Conservation (phyloP, 352 stramenopile species). For the Globisporangium spinosum region DNA sequence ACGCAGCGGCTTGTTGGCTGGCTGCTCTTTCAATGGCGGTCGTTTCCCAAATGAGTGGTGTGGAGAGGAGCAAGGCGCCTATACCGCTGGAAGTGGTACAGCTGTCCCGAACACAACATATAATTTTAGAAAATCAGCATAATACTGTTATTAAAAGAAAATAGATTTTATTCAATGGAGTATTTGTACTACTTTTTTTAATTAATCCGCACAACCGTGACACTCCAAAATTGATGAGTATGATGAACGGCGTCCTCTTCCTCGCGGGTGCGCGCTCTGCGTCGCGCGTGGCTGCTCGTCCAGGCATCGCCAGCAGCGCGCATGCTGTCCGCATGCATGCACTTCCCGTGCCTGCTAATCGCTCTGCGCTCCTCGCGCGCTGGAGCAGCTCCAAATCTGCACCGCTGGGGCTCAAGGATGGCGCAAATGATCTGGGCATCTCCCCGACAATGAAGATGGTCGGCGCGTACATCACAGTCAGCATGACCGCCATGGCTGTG, state of each 20-base stretch:
- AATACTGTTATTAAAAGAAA: no score
- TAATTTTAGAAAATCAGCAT: no score
- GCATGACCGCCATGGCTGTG: conserved; percentile 44
- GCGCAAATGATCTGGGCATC: conserved; percentile 24
- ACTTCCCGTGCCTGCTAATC: neutral
- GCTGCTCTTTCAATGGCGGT: neutral
- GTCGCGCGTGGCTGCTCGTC: conserved; percentile 4
- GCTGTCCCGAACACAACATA: no score
- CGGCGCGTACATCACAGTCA: conserved; percentile 49
- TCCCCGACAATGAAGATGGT: conserved; percentile 57
- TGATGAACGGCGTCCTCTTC: neutral
- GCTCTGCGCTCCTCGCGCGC: conserved; percentile 8
- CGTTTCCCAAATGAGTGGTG: conserved; percentile 10
- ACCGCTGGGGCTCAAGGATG: conserved; percentile 47
- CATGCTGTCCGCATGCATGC: neutral
- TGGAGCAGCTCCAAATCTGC: conserved; percentile 20
- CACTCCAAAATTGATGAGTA: neutral
- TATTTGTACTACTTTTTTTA: neutral
- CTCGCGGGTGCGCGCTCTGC: conserved; percentile 4
- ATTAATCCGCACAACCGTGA: neutral
- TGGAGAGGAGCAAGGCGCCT: neutral
- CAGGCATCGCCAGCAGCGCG: neutral
- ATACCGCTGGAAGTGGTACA: neutral
- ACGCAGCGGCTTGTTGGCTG: no score
- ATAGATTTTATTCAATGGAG: no score